These are phyloP conservation scores for Tephrocybe sp. DNA, from an alignment of 768 basidiomycete genomes.

Conservation along the genomic window DNA sequence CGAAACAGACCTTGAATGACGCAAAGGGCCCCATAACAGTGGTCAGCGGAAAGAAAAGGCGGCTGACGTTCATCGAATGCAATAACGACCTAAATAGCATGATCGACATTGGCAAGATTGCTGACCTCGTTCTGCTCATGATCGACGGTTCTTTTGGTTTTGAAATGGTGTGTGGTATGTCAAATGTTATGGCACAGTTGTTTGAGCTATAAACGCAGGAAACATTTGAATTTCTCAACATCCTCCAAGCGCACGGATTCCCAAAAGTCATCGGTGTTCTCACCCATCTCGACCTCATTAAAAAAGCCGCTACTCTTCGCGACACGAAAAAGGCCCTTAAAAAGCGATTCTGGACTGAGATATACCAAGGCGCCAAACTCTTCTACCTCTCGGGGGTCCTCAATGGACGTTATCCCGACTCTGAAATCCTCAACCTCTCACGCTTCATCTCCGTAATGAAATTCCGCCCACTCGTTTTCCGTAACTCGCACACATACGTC, in stretches of 20 bases:
- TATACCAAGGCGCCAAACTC: conserved; percentile 97
- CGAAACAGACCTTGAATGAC: conserved; percentile 90
- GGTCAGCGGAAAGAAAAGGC: conserved; percentile 87
- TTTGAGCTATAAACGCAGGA: conserved; percentile 57
- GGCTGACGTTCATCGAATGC: conserved; percentile 97
- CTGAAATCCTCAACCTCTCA: conserved; percentile 92
- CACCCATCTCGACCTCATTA: conserved; percentile 95
- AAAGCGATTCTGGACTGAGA: conserved; percentile 99
- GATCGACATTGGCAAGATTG: conserved; percentile 97
- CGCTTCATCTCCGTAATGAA: conserved; percentile 99
- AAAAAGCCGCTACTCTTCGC: conserved; percentile 83
- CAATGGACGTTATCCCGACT: conserved; percentile 96
- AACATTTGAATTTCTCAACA: conserved; percentile 97
- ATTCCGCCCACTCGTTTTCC: conserved; percentile 94
- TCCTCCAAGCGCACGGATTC: conserved; percentile 96
- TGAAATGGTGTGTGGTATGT: conserved; percentile 79
- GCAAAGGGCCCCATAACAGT: conserved; percentile 94
- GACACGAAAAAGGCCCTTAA: conserved; percentile 93
- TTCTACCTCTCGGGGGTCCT: conserved; percentile 97
- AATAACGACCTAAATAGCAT: conserved; percentile 97
- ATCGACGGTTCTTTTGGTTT: conserved; percentile 98
- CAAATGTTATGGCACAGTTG: background rate
- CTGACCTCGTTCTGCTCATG: conserved; percentile 95
- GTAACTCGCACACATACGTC: conserved; percentile 93
- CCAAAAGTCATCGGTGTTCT: conserved; percentile 98